A percentile compares a stretch with the other conserved stretches of the same genome.
Evolutionary conservation across 1,284 basidiomycete species (phyloP).

Genomic region (Ceratobasidium sp.): DNA sequence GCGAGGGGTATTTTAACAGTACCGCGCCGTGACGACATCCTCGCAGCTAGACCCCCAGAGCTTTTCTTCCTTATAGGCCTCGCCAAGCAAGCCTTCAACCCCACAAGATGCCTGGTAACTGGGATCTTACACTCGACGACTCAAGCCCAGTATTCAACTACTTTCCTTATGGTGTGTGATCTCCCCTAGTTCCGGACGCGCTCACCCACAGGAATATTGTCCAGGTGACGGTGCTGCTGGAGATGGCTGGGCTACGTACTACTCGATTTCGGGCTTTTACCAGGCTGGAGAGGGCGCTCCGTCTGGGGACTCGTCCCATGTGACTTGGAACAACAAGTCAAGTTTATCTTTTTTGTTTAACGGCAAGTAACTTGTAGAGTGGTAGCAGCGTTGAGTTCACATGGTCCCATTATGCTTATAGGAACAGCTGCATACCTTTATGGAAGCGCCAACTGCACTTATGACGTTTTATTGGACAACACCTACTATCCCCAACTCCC

Average conservation of each 20-base stretch:
- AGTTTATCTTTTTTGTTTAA: not conserved
- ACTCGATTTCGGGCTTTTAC: constrained; percentile 21
- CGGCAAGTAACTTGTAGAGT: not conserved
- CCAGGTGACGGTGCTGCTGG: constrained; percentile 23
- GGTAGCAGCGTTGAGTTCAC: too few relatives aligned
- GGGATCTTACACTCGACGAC: constrained; percentile 17
- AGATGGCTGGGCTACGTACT: constrained; percentile 22
- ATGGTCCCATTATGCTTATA: not conserved
- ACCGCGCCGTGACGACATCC: too few relatives aligned
- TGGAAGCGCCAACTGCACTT: constrained; percentile 16
- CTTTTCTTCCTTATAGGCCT: too few relatives aligned
- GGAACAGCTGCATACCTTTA: constrained; percentile 5
- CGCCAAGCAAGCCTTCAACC: too few relatives aligned
- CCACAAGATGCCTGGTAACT: not conserved
- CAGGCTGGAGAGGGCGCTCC: constrained; percentile 1
- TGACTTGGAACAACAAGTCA: constrained; percentile 19
- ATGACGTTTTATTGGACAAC: not conserved
- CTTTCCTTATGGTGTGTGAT: not conserved
- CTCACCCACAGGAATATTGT: too few relatives aligned
- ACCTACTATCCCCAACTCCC: not conserved
- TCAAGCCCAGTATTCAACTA: constrained; percentile 15
- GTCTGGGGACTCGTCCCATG: constrained; percentile 12
- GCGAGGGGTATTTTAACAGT: too few relatives aligned
- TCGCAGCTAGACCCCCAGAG: too few relatives aligned
- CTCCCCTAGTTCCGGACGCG: too few relatives aligned